Evolutionary conservation across 306 rosid species (phyloP), one percentile per base, ranked within the genome.

Genomic region (Vigna trinervia): DNA sequence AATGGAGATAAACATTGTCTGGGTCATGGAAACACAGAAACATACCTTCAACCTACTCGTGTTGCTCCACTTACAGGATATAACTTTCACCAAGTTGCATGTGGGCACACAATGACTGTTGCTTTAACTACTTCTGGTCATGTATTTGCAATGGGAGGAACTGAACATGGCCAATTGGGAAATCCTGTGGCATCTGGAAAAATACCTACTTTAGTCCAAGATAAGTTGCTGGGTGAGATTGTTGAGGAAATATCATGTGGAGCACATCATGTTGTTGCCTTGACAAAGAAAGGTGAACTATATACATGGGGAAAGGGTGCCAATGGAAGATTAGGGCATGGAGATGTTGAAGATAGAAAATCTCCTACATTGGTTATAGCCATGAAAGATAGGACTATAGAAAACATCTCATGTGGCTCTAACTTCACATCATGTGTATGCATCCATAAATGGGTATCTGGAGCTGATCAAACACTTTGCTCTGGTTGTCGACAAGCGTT

Each of bases 291-390:
- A 89, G 89, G 87, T 77, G 95, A 92, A 82, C 85, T 92, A 17
- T 90, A 86, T 78, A 89, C 97, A 23, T 94, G 98, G 98, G 98
- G 97, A 60, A 89, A 53, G 80, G 98, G 98, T 74, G 89, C 89
- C 28, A 94, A 88, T 80, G 98, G 98, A 84, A 86, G 98, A 77
- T 53, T 94, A 53, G 98, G 98, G 69, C 97, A 90, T 41, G 96
- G 97, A 19, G 97, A 94, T 58, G 67, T 46, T 2, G 91, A 88
- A 30, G 91, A 94, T 77, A 77, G 78, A 71, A 90, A 88, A 61
- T 77, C 90, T 17, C 98, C 98, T 41, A 87, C 93, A 13, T 75
- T 90, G 67, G 96, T 94, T 8, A 87, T 85, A 78, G 88, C 97
- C 70, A 81, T 94, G 28, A 92, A 82, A 86, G 98, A 92, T 57